phyloP scores from a whole-genome alignment of 371 early-diverging fungal species.

The Aphelidium insulamus region DNA sequence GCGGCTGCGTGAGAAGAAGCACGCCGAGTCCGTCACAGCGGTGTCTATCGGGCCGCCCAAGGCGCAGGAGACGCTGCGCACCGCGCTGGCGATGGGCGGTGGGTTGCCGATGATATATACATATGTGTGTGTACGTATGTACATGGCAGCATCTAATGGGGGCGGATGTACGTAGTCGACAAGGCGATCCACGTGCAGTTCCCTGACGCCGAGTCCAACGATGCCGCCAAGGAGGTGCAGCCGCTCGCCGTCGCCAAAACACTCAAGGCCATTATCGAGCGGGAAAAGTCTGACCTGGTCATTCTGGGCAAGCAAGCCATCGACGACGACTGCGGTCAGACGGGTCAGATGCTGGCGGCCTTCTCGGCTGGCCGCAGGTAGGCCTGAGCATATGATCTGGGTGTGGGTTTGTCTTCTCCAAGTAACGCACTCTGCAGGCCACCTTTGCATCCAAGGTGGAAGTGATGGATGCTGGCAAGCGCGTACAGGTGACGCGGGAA shows the following conservation, averaged over 20 bases:
- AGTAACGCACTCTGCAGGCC: conserved; percentile 23
- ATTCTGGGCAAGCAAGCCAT: conserved; percentile 97
- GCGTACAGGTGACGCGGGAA: conserved; percentile 70
- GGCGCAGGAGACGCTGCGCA: conserved; percentile 76
- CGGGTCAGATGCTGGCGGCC: conserved; percentile 96
- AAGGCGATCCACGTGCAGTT: conserved; percentile 83
- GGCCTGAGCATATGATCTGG: not conserved
- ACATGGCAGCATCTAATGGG: too few species aligned
- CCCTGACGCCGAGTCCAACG: conserved; percentile 29
- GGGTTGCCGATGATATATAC: too few species aligned
- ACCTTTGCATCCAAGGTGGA: conserved; percentile 93
- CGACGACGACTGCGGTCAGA: conserved; percentile 92
- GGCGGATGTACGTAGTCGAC: too few species aligned
- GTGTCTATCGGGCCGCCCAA: conserved; percentile 78
- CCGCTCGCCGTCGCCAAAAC: conserved; percentile 82
- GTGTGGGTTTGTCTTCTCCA: not conserved
- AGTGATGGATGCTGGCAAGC: conserved; percentile 28
- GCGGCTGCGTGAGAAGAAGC: conserved; percentile 56
- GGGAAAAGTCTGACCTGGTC: conserved; percentile 80
- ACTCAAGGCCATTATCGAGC: conserved; percentile 57
- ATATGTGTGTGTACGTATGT: too few species aligned
- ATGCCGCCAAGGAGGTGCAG: conserved; percentile 22
- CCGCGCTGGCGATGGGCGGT: conserved; percentile 97
- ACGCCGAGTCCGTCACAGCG: conserved; percentile 49
- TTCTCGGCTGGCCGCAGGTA: conserved; percentile 85